These are phyloP conservation scores for Helianthus tuberosus DNA, from an alignment of 129 eudicot genomes.

Conservation along the genomic window DNA sequence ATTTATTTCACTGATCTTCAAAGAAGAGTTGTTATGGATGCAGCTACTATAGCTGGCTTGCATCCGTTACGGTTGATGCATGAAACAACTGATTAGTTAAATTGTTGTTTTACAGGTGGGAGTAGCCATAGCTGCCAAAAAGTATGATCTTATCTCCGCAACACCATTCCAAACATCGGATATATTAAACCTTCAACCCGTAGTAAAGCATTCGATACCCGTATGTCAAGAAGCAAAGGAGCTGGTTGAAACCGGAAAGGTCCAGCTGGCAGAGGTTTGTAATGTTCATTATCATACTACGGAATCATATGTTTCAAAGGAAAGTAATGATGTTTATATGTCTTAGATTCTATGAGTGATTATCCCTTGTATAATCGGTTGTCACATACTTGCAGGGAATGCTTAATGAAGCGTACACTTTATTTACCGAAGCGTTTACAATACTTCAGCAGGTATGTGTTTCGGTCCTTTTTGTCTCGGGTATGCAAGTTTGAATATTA, in stretches of 20 bases:
- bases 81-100: constrained; percentile 59
- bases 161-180: constrained; percentile 80
- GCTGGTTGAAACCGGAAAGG: constrained; percentile 93
- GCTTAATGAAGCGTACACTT: constrained; percentile 91
- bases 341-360: too few species aligned
- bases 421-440: constrained; percentile 91
- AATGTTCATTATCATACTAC: background rate
- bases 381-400: constrained; percentile 64
- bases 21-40: constrained; percentile 84
- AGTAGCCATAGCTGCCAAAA: constrained; percentile 74
- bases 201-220: constrained; percentile 91
- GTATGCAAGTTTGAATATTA: background rate
- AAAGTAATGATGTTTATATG: background rate
- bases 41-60: constrained; percentile 86
- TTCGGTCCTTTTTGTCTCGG: background rate
- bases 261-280: constrained; percentile 89
- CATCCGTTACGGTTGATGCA: constrained; percentile 87
- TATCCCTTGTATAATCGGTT: background rate
- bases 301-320: background rate
- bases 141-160: constrained; percentile 69
- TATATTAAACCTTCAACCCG: constrained; percentile 79
- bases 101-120: constrained; percentile 63
- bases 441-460: constrained; percentile 91
- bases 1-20: constrained; percentile 90
- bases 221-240: constrained; percentile 91